Percentiles rank a stretch among this genome's conserved stretches.
Evolutionary conservation across 805 yeast species (phyloP).

Genomic region (Ogataea degrootiae): DNA sequence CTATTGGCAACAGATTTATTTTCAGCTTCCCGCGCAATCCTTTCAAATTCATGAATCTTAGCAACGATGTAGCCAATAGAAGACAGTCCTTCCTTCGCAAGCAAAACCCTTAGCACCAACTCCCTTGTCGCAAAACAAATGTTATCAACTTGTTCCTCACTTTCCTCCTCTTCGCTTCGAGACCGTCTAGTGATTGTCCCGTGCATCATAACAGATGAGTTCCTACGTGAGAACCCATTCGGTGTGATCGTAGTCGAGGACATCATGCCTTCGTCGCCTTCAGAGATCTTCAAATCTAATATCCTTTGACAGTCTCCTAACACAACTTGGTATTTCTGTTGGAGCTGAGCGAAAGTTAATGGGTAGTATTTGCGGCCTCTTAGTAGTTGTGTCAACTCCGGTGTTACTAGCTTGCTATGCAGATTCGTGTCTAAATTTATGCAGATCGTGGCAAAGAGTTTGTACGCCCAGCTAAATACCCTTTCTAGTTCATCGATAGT

Average conservation of each 20-base stretch:
- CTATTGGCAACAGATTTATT: conserved; percentile 9
- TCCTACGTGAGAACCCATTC: conserved; percentile 3
- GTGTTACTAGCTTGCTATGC: conserved; percentile 6
- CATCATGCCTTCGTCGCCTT: not conserved
- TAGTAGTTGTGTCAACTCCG: conserved; percentile 6
- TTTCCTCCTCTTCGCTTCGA: conserved; percentile 3
- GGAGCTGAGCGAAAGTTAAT: conserved; percentile 5
- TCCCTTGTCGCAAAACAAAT: conserved; percentile 7
- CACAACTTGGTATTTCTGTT: conserved; percentile 7
- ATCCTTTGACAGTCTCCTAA: conserved; percentile 4
- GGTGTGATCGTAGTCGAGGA: not conserved
- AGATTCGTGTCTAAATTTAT: conserved; percentile 1
- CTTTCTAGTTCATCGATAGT: conserved; percentile 11
- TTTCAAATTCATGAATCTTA: conserved; percentile 8
- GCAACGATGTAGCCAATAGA: conserved; percentile 9
- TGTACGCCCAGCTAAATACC: conserved; percentile 16
- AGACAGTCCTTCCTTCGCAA: conserved; percentile 12
- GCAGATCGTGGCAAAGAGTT: conserved; percentile 9
- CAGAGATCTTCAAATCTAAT: not conserved
- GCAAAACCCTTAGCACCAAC: conserved; percentile 12
- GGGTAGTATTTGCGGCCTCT: conserved; percentile 5
- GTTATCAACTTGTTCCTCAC: conserved; percentile 2
- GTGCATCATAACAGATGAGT: conserved; percentile 12
- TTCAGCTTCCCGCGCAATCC: conserved; percentile 2
- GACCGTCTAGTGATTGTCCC: conserved; percentile 10